Evolutionary conservation across 1,284 basidiomycete species (phyloP), one percentile per base, ranked within the genome.

Genomic region (Xerocomus minutiporus): DNA sequence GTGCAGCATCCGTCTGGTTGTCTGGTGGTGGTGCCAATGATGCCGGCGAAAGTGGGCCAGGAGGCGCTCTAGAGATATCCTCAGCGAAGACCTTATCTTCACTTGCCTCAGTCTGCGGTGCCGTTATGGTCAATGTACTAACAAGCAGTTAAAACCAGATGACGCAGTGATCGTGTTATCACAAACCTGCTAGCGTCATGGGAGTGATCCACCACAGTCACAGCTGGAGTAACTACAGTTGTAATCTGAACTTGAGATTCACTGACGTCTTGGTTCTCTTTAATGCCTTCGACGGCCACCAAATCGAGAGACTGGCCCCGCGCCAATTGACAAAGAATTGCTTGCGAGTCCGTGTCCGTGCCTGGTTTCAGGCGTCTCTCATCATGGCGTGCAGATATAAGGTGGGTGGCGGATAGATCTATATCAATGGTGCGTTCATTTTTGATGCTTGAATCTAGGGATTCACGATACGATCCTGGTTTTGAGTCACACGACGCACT

Each of bases 151-250:
- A 59, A 20, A 23, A 31, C 3, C 9, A 1, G 5, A 8, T 1
- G 31, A 32, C 15, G 5, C 1, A 7, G 4, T 20, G 4, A 15
- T n/a, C 3, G 1, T 29, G 36, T 29, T 8, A 29, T 31, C 15
- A 60, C 55, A 4, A 20, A 60, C 59, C 49, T 47, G 9, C 13
- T 13, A 38, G 13, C 7, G 23, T 50, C 26, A 11, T 31, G n/a
- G 7, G 26, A 23, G 4, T 1, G n/a, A n/a, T 38, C 38, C n/a
- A 29, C 23, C 9, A 38, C 4, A 7, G 25, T n/a, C 2, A 5
- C 8, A 4, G 20, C 9, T 26, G 47, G 44, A 26, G n/a, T 1
- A 15, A 23, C 29, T 3, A 28, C 5, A 15, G 20, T 39, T 25
- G 20, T 20, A 20, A 20, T 20, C 31, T 26, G 26, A 41, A 13